phyloP scores from a whole-genome alignment of 139 green algal genomes.

The Closterium sp. region DNA sequence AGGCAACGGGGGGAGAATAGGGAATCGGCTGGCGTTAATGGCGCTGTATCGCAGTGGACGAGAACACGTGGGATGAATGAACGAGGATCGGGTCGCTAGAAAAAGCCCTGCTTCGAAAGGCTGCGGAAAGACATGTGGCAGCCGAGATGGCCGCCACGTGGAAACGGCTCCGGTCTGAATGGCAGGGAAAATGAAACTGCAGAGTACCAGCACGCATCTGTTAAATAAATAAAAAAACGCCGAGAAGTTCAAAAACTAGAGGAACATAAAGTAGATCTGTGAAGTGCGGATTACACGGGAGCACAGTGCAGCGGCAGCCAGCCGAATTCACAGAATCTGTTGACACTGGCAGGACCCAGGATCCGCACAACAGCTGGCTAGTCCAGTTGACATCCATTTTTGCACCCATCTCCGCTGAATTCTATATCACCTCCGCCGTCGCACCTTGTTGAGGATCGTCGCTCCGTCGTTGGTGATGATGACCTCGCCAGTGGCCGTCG shows the following conservation, averaged over 20 bases:
- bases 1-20: too few relatives aligned
- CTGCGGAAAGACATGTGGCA: neutral
- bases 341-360: neutral
- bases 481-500: slow-evolving; percentile 84
- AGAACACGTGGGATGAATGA: neutral
- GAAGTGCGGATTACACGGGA: neutral
- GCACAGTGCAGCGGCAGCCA: neutral
- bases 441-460: slow-evolving; percentile 92
- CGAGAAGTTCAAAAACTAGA: neutral
- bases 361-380: neutral
- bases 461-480: slow-evolving; percentile 99
- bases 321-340: neutral
- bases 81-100: neutral
- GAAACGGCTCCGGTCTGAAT: neutral
- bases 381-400: neutral
- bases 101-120: neutral
- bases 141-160: neutral
- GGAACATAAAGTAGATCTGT: neutral
- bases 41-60: too few relatives aligned
- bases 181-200: too few relatives aligned
- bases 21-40: too few relatives aligned
- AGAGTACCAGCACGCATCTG: too few relatives aligned
- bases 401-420: neutral
- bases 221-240: too few relatives aligned
- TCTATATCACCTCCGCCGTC: neutral